Evolutionary conservation across 1,284 basidiomycete species (phyloP).

Genomic region (Filobasidium uniguttulatum): DNA sequence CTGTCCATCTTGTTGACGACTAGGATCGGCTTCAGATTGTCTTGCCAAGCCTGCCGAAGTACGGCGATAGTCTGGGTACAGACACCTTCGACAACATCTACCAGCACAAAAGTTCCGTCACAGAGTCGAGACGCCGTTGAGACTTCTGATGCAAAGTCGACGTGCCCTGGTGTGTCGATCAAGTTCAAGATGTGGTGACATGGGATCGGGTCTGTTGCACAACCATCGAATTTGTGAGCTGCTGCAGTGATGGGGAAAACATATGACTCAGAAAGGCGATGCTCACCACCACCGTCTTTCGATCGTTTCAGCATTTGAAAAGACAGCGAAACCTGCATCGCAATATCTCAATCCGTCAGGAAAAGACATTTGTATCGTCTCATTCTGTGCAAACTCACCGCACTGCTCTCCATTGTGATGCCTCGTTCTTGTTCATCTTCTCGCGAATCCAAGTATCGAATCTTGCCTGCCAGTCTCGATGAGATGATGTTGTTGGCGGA

Average conservation of each 20-base stretch:
- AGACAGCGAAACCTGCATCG: conserved; percentile 50
- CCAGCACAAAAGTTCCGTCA: conserved; percentile 90
- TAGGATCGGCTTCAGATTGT: conserved; percentile 75
- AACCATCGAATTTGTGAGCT: too few relatives aligned
- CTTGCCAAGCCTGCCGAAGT: conserved; percentile 85
- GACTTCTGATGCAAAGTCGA: conserved; percentile 95
- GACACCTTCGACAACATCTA: conserved; percentile 96
- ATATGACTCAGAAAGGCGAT: too few relatives aligned
- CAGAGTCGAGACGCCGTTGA: conserved; percentile 86
- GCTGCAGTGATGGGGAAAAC: not conserved
- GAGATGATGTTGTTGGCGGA: conserved; percentile 98
- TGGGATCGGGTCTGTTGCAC: conserved; percentile 1
- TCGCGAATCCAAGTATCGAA: conserved; percentile 86
- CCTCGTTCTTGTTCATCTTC: conserved; percentile 97
- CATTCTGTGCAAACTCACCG: conserved; percentile 41
- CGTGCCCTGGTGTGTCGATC: conserved; percentile 97
- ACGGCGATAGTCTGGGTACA: conserved; percentile 98
- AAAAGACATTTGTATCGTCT: too few relatives aligned
- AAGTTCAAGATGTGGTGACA: conserved; percentile 49
- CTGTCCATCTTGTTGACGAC: conserved; percentile 98
- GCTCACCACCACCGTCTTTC: conserved; percentile 25
- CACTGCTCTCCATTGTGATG: conserved; percentile 98
- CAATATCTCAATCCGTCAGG: not conserved
- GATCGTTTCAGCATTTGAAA: conserved; percentile 56
- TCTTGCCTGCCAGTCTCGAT: conserved; percentile 82